Evolutionary conservation across 106 monocot genomes (phyloP), one percentile per base, ranked within the genome.

Genomic region (Xerophyta viscosa): DNA sequence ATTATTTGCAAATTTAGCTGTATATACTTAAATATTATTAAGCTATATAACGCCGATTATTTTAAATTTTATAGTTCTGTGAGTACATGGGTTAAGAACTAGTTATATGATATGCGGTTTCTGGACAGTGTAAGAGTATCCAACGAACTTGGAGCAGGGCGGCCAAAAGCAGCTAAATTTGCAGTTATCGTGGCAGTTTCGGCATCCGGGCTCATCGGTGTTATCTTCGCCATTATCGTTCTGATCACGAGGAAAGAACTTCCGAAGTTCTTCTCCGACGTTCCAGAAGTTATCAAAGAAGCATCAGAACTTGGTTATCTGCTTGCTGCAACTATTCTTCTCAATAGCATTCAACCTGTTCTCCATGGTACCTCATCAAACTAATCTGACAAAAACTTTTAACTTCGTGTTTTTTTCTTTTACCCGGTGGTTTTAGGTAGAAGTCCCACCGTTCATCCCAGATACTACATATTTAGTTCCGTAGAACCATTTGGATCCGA

Each of bases 321-420:
- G 11, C 67, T 91, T 31, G 81, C 58, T 15, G 69, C 60, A 5
- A 72, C 84, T 5, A 73, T 85, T 30, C 20, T 91, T 50, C 61
- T 91, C 23, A 85, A 81, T 68, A 85, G 91, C 68, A 55, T 91
- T 48, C 91, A 85, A 52, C 91, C 85, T 25, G 91, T 91, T 9
- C 78, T 91, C 8, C 80, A 77, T 9, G 90, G 88, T 87, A 53
- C 46, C 20, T 46, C 2, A 19, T 3, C 46, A 46, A 18, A 7
- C 20, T 46, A 12, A 39, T 8, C 10, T 12, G 10, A 15, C 39
- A 39, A 15, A 7, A 39, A 7, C 1, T 39, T 39, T 39, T 8
- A 39, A 10, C 1, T 39, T 7, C 33, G 11, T n/a, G n/a, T n/a
- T n/a, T n/a, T n/a, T n/a, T n/a, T n/a, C n/a, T n/a, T n/a, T n/a